Percentiles rank a stretch among this genome's conserved stretches.
Conservation (phyloP, 2,329 filamentous ascomycete genomes). For the Diaporthe vaccinii region DNA sequence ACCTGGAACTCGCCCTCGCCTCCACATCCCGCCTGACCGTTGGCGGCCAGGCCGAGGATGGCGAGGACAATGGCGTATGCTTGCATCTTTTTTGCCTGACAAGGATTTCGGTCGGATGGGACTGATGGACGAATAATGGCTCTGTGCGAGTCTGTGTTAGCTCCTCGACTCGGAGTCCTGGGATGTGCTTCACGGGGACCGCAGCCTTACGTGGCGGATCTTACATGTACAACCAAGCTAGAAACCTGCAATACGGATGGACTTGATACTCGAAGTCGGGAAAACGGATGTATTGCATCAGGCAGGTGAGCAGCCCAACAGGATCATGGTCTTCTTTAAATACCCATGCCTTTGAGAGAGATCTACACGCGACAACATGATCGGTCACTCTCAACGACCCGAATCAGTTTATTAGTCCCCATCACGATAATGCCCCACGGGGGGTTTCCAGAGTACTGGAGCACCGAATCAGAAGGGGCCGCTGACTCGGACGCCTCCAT, state of each 20-base stretch:
- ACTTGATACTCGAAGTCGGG: neutral
- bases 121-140: neutral
- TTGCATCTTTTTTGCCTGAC: neutral
- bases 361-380: neutral
- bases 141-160: neutral
- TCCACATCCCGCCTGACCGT: neutral
- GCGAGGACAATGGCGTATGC: slow-evolving; percentile 13
- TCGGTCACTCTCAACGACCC: neutral
- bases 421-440: neutral
- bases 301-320: too few relatives aligned
- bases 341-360: neutral
- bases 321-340: neutral
- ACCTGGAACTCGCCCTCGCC: neutral
- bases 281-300: neutral
- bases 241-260: neutral
- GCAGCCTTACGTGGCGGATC: neutral
- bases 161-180: neutral
- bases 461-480: neutral
- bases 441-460: neutral
- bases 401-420: neutral
- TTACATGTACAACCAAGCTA: neutral
- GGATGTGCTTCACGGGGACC: neutral
- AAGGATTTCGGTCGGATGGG: too few relatives aligned
- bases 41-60: slow-evolving; percentile 10
- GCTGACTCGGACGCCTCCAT: slow-evolving; percentile 11